Percentiles rank a stretch among this genome's conserved stretches.
Conservation (phyloP, 257 asterid genomes). For the Nyctanthes arbortristis region DNA sequence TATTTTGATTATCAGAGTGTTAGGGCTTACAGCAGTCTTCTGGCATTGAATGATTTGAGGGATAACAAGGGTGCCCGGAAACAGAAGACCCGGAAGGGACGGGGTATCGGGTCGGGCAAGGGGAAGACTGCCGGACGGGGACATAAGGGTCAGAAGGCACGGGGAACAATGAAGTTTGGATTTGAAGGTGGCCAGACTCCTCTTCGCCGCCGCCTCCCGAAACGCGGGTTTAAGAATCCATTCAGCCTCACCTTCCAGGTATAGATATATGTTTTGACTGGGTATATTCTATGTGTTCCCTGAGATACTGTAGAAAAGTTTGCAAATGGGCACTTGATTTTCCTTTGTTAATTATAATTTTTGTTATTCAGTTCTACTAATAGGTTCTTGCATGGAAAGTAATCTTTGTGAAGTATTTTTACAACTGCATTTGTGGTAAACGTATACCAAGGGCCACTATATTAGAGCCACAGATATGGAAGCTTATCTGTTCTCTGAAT, state of each 20-base stretch:
- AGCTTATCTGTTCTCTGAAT: no score
- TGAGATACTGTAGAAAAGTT: no score
- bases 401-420: not conserved
- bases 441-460: not conserved
- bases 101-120: conserved; percentile 97
- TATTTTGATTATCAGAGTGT: conserved; percentile 17
- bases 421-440: not conserved
- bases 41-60: conserved; percentile 81
- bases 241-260: conserved; percentile 92
- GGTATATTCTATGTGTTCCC: not conserved
- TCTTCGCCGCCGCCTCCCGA: conserved; percentile 85
- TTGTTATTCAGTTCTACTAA: not conserved
- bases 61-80: conserved; percentile 80
- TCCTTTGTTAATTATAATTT: not conserved
- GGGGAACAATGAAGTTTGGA: conserved; percentile 83
- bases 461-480: no score
- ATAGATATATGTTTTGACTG: not conserved
- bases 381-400: not conserved
- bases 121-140: conserved; percentile 98
- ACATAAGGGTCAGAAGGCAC: conserved; percentile 93
- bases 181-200: conserved; percentile 99
- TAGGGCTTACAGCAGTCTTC: conserved; percentile 58
- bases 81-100: conserved; percentile 89
- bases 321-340: not conserved
- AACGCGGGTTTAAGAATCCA: conserved; percentile 89